A percentile compares a stretch with the other conserved stretches of the same genome.
phyloP scores from a whole-genome alignment of 768 basidiomycete species.

The Hysterangium stoloniferum region DNA sequence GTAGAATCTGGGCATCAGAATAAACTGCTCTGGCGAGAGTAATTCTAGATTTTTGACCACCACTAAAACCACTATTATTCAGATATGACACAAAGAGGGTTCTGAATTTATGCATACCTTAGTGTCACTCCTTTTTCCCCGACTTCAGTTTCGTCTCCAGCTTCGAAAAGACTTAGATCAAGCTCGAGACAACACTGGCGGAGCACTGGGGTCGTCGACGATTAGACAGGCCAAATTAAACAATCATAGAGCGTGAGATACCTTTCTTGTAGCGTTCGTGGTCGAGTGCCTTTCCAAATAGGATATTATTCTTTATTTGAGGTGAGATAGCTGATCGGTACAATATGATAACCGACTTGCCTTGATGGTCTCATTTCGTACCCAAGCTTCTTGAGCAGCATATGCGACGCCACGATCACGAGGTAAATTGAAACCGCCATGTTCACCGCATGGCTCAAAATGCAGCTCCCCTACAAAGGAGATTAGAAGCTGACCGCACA shows the following conservation, averaged over 20 bases:
- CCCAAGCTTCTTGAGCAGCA: constrained; percentile 80
- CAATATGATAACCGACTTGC: constrained; percentile 22
- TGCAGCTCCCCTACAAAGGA: constrained; percentile 50
- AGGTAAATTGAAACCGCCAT: constrained; percentile 65
- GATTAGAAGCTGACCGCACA: background rate
- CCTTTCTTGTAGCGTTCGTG: constrained; percentile 34
- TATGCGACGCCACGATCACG: constrained; percentile 64
- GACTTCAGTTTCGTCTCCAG: constrained; percentile 62
- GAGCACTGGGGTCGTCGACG: constrained; percentile 20
- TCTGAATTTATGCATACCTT: constrained; percentile 20
- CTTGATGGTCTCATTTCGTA: constrained; percentile 69
- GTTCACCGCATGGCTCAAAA: constrained; percentile 40
- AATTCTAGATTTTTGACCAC: constrained; percentile 47
- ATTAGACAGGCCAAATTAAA: background rate
- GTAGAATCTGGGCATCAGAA: constrained; percentile 48
- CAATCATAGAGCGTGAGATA: constrained; percentile 14
- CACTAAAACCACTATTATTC: constrained; percentile 21
- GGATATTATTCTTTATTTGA: constrained; percentile 45
- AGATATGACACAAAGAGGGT: background rate
- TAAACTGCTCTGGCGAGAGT: constrained; percentile 53
- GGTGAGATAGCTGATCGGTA: background rate
- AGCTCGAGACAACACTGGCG: constrained; percentile 33
- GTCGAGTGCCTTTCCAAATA: constrained; percentile 36
- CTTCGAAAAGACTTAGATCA: constrained; percentile 41
- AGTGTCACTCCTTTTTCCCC: constrained; percentile 62